phyloP scores from a whole-genome alignment of 306 rosid species.

The Pueraria montana region DNA sequence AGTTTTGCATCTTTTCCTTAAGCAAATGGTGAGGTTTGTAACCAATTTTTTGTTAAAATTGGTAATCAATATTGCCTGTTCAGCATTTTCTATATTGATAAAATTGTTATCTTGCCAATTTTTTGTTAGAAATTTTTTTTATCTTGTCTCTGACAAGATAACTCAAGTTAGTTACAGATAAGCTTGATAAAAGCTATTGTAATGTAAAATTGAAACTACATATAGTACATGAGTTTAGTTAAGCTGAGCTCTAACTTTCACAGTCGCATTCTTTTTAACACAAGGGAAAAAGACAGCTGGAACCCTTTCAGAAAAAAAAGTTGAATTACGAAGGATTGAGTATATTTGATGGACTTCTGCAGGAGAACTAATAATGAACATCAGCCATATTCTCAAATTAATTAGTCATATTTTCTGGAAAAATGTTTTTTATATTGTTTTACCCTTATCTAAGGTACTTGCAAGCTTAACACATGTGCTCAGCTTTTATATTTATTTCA shows the following conservation, averaged over 20 bases:
- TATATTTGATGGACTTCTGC: background rate
- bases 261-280: background rate
- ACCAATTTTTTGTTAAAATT: too few relatives aligned
- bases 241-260: background rate
- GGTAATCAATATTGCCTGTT: background rate
- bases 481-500: background rate
- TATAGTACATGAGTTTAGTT: slow-evolving; percentile 9
- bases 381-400: slow-evolving; percentile 17
- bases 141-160: background rate
- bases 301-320: slow-evolving; percentile 18
- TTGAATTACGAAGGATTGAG: slow-evolving; percentile 19
- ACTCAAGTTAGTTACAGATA: background rate
- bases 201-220: background rate
- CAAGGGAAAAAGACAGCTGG: slow-evolving; percentile 10
- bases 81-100: background rate
- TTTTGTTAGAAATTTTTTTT: background rate
- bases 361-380: slow-evolving; percentile 18
- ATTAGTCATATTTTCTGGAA: slow-evolving; percentile 16
- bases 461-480: background rate
- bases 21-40: background rate
- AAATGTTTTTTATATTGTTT: background rate
- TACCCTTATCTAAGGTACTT: slow-evolving; percentile 37
- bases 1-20: slow-evolving; percentile 1
- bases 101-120: background rate
- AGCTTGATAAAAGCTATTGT: background rate